These are phyloP conservation scores for Alectoria sarmentosa DNA, from an alignment of 495 filamentous ascomycete genomes.

Conservation along the genomic window DNA sequence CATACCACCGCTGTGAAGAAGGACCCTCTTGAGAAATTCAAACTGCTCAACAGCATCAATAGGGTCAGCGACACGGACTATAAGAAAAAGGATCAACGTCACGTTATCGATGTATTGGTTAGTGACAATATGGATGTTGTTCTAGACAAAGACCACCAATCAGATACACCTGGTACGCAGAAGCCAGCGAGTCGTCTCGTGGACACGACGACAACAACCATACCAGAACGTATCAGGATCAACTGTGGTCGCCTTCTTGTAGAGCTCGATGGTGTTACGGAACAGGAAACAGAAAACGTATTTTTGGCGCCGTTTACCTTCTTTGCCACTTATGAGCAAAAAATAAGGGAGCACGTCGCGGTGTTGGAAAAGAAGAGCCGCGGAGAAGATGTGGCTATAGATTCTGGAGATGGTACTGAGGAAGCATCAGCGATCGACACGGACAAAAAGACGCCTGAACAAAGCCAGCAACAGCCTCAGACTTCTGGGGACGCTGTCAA, in stretches of 20 bases:
- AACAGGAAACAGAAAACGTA: neutral
- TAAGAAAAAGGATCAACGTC: neutral
- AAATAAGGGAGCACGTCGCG: neutral
- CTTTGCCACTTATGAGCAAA: neutral
- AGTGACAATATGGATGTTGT: neutral
- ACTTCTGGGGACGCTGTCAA: neutral
- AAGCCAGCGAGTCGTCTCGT: neutral
- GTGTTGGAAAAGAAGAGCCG: neutral
- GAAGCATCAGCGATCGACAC: neutral
- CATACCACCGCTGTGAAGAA: neutral
- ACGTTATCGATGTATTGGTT: neutral
- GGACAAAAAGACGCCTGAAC: neutral
- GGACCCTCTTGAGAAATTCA: neutral
- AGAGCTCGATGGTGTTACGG: neutral
- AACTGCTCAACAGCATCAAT: neutral
- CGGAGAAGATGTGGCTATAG: neutral
- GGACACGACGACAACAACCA: neutral
- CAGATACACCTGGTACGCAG: neutral
- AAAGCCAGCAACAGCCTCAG: neutral
- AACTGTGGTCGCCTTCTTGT: neutral
- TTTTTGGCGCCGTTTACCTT: neutral
- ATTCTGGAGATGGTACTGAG: neutral
- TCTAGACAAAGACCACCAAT: neutral
- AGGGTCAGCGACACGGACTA: neutral
- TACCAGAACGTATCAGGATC: neutral